Base-by-base conservation (phyloP, 2,329 filamentous ascomycete species). In the Fusarium tjaetaba region DNA sequence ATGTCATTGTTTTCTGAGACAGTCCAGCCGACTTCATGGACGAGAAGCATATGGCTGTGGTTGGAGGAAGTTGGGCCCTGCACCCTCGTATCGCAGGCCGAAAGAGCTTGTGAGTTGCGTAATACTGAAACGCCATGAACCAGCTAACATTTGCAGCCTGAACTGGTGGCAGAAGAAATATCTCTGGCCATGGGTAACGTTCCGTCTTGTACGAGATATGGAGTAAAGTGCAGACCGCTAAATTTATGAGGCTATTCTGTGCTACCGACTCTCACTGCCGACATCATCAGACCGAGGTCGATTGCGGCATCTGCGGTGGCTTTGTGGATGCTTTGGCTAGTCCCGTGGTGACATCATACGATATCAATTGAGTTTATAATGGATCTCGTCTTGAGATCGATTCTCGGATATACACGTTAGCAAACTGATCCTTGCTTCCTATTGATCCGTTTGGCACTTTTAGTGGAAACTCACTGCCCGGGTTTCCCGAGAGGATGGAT, bases 141-240 rank as follows among this genome's bases (percentile, higher is more conserved):
- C 11, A 16, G 3, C 46, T 62, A 34, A 74, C 8, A 5, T 9
- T 7, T 3, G 3, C 7, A 73, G 71, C 28, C 24, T 73, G 48
- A 73, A 73, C 24, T 73, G 71, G 71, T 71, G 71, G 71, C 70
- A 74, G 53, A 73, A 55, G 22, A 73, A 68, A 24, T 73, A 73
- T 24, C 45, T 43, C 6, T 74, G 71, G 61, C 57, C 71, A 2
- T 73, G 71, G 71, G 61, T 74, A 4, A 71, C 71, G 0, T 71
- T 71, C 15, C 71, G 71, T 3, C 71, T 73, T 7, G 67, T 73
- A 9, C 22, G 52, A 13, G 71, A 64, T 5, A 7, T 64, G 3
- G 43, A 57, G 22, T n/a, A 45, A 3, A 22, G 6, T 16, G 7
- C 16, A 34, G 20, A 49, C 42, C 8, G 9, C 11, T 11, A 13